Conservation (phyloP, 768 basidiomycete species). For the Cytidiella melzeri region DNA sequence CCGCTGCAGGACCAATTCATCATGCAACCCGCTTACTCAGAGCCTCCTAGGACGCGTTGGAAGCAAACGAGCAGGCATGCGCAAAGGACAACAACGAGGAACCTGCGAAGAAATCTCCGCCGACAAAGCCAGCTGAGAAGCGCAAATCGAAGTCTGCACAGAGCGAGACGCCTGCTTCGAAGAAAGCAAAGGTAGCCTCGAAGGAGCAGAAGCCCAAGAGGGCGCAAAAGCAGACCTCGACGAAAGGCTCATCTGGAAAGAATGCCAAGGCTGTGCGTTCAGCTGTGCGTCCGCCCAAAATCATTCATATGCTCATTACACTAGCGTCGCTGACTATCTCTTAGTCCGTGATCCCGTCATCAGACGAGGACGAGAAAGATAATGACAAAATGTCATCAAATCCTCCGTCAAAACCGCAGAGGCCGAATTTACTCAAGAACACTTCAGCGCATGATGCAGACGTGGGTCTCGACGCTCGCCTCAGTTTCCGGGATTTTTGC, state of each 20-base stretch:
- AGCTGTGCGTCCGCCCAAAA: slow-evolving; percentile 6
- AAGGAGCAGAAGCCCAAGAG: background rate
- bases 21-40: background rate
- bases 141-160: background rate
- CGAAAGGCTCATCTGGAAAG: slow-evolving; percentile 4
- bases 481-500: background rate
- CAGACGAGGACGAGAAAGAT: slow-evolving; percentile 7
- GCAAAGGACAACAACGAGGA: background rate
- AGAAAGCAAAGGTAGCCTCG: background rate
- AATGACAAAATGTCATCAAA: background rate
- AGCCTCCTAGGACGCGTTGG: background rate
- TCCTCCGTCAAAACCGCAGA: background rate
- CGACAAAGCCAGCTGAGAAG: background rate
- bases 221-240: background rate
- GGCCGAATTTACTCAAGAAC: background rate
- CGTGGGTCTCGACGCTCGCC: background rate
- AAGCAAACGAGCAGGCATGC: background rate
- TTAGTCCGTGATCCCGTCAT: slow-evolving; percentile 11
- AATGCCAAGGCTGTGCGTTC: slow-evolving; percentile 7
- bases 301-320: background rate
- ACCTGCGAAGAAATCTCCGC: background rate
- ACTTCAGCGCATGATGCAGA: background rate
- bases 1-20: background rate
- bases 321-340: background rate
- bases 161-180: background rate